Conservation (phyloP, 208 protist genomes). For the Phytomonas francai region DNA sequence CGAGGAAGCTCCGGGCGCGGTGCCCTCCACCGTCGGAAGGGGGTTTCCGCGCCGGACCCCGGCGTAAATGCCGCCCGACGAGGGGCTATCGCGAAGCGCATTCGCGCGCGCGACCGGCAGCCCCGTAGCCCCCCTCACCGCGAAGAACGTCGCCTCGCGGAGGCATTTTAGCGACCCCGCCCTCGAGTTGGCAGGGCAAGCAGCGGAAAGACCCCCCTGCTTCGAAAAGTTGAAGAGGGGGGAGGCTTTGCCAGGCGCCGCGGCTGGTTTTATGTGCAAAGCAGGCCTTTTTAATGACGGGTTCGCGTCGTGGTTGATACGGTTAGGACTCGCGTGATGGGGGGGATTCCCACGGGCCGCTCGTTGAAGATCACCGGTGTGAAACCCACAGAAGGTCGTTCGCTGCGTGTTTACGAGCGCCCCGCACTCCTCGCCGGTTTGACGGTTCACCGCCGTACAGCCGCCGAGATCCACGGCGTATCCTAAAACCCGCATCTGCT, state of each 20-base stretch:
- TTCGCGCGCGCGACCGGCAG: constrained; percentile 30
- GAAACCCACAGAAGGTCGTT: constrained; percentile 41
- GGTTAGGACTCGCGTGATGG: no score
- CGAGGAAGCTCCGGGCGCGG: no score
- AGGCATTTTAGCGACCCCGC: constrained; percentile 22
- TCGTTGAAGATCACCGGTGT: constrained; percentile 35
- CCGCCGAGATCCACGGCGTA: constrained; percentile 54
- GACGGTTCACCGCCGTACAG: constrained; percentile 29
- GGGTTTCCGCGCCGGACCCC: constrained; percentile 31
- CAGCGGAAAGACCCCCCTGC: no score
- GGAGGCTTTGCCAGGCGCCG: no score
- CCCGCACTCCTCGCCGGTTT: constrained; percentile 42
- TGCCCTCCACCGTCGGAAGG: constrained; percentile 27
- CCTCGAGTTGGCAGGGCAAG: background rate
- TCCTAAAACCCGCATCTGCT: constrained; percentile 50
- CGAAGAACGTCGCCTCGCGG: constrained; percentile 35
- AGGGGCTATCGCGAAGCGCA: constrained; percentile 10
- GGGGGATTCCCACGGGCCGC: constrained; percentile 23
- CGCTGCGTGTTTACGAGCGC: constrained; percentile 37
- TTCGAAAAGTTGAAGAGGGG: no score
- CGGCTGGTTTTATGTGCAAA: no score
- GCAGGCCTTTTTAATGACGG: no score
- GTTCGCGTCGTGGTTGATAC: no score
- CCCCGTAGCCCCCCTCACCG: constrained; percentile 44
- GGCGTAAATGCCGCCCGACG: constrained; percentile 31